A percentile compares a stretch with the other conserved stretches of the same genome.
phyloP scores from a whole-genome alignment of 2,329 filamentous ascomycete species.

The Microsporum ferrugineum region DNA sequence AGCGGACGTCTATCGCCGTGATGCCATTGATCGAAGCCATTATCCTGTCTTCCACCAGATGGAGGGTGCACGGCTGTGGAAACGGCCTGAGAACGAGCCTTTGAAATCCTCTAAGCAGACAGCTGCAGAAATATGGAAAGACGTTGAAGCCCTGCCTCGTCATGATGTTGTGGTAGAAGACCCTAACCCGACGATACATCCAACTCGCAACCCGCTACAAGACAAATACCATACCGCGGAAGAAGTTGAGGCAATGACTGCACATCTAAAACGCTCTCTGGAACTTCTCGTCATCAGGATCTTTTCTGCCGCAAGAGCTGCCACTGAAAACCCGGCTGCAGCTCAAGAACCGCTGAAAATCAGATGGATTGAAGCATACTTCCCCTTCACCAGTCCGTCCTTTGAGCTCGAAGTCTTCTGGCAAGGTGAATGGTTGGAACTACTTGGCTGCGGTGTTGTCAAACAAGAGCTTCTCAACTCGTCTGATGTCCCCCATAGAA shows the following conservation, averaged over 20 bases:
- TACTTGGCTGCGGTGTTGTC: constrained; percentile 84
- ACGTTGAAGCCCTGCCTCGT: constrained; percentile 58
- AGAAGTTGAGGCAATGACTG: constrained; percentile 70
- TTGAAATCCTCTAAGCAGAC: constrained; percentile 32
- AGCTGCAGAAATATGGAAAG: constrained; percentile 53
- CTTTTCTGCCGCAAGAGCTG: constrained; percentile 62
- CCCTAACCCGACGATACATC: constrained; percentile 64
- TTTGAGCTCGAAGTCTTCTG: constrained; percentile 97
- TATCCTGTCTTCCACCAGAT: constrained; percentile 98
- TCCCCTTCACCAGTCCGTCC: constrained; percentile 89
- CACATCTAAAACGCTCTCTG: constrained; percentile 77
- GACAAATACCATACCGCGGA: constrained; percentile 54
- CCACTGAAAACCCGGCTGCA: constrained; percentile 35
- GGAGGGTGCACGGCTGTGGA: constrained; percentile 89
- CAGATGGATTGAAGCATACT: constrained; percentile 93
- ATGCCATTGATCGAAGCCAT: constrained; percentile 88
- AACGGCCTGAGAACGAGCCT: constrained; percentile 41
- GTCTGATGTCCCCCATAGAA: constrained; percentile 59
- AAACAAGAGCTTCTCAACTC: constrained; percentile 70
- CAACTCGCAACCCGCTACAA: constrained; percentile 75
- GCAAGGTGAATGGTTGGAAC: constrained; percentile 88
- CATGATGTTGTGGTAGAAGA: constrained; percentile 73
- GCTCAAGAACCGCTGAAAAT: constrained; percentile 66
- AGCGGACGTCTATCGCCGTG: constrained; percentile 88
- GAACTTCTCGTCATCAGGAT: constrained; percentile 85